Evolutionary conservation across 2,329 filamentous ascomycete genomes (phyloP), one percentile per base, ranked within the genome.

Genomic region (Myriangium duriaei): DNA sequence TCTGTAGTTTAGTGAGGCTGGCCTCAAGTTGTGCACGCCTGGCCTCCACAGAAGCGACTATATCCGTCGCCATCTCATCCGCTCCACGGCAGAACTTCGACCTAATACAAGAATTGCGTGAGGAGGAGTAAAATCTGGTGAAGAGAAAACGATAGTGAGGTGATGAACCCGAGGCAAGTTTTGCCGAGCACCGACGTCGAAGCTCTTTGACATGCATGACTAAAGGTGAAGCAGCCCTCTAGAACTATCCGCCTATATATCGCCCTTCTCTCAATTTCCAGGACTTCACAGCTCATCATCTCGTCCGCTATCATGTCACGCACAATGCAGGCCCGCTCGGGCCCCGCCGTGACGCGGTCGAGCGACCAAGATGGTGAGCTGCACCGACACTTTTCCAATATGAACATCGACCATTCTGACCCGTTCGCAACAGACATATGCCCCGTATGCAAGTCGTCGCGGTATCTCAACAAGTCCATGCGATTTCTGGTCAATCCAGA

Each of bases 401-500:
- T 50, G 45, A 39, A 32, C 35, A 36, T 47, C 10, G 32, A 40
- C n/a, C 32, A 42, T 30, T 33, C 30, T 37, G 35, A 41, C 16
- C 39, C 39, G 17, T 39, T 41, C 30, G 28, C 32, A 12, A 19
- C 47, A 65, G 86, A 95, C 62, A 81, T 87, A 55, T 98, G 91
- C 64, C 91, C 88, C 41, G 84, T 96, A 49, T 98, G 91, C 80
- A 95, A 95, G 64, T 92, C 86, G 42, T 84, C 83, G 43, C 83
- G 86, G 47, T 96, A 96, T 67, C 80, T 96, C 53, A 95, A 95
- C 67, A 79, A 78, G 44, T 80, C 86, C 64, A 87, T 98, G 74
- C 74, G 80, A 47, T 96, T 98, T 64, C 81, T 91, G 50, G 87
- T 98, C 65, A 95, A 96, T 59, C 85, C 88, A 6, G 86, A 93